Evolutionary conservation across 1,284 basidiomycete genomes (phyloP), one percentile per base, ranked within the genome.

Genomic region (Limonomyces culmigenus): DNA sequence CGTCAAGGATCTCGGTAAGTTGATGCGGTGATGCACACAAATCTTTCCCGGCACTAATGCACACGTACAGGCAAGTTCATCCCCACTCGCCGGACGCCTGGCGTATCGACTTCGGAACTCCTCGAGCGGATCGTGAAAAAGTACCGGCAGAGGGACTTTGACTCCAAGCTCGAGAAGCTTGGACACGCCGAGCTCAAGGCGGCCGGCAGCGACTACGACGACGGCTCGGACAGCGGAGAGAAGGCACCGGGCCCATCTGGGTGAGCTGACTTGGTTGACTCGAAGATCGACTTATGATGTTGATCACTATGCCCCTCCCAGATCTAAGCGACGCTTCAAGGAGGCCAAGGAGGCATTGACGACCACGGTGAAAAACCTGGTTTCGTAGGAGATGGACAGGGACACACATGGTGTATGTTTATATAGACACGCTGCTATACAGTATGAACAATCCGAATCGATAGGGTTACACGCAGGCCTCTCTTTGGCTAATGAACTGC

Each of bases 21-120:
- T 11, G 14, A 17, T 10, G 17, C 4, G 20, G 32, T 19, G 13
- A 33, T 16, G 20, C 25, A 19, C 10, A 3, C 23, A 11, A 11
- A 16, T 19, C 15, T 18, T 6, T 32, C 5, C 10, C 14, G 32
- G 32, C 17, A 33, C 8, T 3, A 17, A 19, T n/a, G 32, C 17
- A 33, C 17, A 18, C 12, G 29, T 21, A 16, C 42, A 87, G 92
- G 93, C 33, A 83, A 84, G 60, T 98, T 98, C 59, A 65, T 98
- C 30, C 93, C 95, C 0, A 98, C 93, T 2, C 73, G 89, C 19
- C 80, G 93, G 41, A 97, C 95, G 5, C 87, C 88, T 1, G 86
- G 89, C 6, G 76, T 98, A 13, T 95, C 89, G 17, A 98, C 93
- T 0, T 93, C 88, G 0, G 84, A 89, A 36, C 66, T 97, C 10